Evolutionary conservation across 1,139 yeast species (phyloP).

Genomic region (Geotrichum reessii): DNA sequence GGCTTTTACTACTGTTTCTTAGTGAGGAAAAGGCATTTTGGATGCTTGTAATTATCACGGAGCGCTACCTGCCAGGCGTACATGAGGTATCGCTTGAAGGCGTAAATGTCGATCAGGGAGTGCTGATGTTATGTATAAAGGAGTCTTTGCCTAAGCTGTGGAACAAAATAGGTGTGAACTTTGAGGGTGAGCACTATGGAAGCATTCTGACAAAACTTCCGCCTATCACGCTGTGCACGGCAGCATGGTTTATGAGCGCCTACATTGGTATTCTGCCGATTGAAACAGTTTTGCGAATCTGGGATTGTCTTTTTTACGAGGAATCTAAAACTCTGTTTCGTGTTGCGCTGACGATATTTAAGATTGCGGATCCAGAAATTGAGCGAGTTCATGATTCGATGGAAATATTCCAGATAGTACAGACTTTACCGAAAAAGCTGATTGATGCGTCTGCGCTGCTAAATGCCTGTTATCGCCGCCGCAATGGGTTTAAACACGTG

Average conservation of each 20-base stretch:
- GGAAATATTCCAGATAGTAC: constrained; percentile 82
- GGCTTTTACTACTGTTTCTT: constrained; percentile 72
- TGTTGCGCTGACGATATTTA: constrained; percentile 75
- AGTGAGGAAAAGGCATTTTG: constrained; percentile 88
- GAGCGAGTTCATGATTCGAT: constrained; percentile 55
- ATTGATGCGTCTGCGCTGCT: constrained; percentile 66
- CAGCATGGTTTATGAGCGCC: constrained; percentile 96
- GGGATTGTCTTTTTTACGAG: constrained; percentile 94
- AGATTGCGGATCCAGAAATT: constrained; percentile 63
- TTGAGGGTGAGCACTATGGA: constrained; percentile 42
- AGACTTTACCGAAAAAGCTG: constrained; percentile 68
- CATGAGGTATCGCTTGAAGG: constrained; percentile 90
- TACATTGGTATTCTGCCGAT: constrained; percentile 84
- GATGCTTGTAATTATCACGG: constrained; percentile 91
- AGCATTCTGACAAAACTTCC: constrained; percentile 68
- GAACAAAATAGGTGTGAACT: constrained; percentile 45
- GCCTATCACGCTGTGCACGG: constrained; percentile 86
- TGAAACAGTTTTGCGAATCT: constrained; percentile 78
- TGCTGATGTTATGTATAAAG: constrained; percentile 74
- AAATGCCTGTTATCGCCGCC: constrained; percentile 67
- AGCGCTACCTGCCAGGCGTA: constrained; percentile 79
- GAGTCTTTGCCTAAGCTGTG: constrained; percentile 82
- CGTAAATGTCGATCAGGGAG: constrained; percentile 93
- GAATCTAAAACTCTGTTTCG: constrained; percentile 84
- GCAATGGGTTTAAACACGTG: constrained; percentile 67